These are phyloP conservation scores for Pouteria campechiana DNA, from an alignment of 179 eudicot genomes.

Conservation along the genomic window DNA sequence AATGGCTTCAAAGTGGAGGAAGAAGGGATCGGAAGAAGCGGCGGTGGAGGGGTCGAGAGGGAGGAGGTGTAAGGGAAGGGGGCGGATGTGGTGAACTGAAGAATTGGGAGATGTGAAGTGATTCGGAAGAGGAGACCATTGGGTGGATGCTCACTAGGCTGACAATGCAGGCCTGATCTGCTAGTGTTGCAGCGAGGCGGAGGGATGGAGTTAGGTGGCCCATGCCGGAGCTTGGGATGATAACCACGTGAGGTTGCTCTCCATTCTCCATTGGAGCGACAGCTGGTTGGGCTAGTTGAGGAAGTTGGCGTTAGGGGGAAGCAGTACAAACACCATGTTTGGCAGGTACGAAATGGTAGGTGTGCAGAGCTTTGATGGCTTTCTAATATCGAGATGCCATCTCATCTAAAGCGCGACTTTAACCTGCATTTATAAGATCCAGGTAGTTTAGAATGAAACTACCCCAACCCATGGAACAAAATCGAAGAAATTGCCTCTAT, in stretches of 20 bases:
- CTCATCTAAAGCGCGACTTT: too few relatives aligned
- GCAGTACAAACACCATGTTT: too few relatives aligned
- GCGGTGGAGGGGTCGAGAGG: conserved; percentile 11
- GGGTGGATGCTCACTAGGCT: conserved; percentile 33
- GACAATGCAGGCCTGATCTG: conserved; percentile 13
- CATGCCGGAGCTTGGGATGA: conserved; percentile 45
- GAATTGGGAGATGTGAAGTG: conserved; percentile 26
- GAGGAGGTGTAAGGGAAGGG: conserved; percentile 21
- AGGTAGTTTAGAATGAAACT: too few relatives aligned
- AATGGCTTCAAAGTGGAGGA: conserved; percentile 25
- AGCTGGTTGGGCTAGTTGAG: too few relatives aligned
- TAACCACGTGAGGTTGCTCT: conserved; percentile 20
- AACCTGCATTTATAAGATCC: too few relatives aligned
- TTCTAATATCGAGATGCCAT: too few relatives aligned
- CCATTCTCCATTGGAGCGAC: background rate
- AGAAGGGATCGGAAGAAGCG: conserved; percentile 28
- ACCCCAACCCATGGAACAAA: too few relatives aligned
- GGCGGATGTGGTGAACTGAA: conserved; percentile 15
- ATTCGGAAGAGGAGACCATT: conserved; percentile 23
- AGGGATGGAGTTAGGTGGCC: conserved; percentile 53
- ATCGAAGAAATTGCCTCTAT: too few relatives aligned
- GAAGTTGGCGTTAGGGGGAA: background rate
- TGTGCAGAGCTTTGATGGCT: too few relatives aligned
- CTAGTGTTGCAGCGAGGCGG: conserved; percentile 38
- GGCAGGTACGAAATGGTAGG: too few relatives aligned